Percentiles rank a stretch among this genome's conserved stretches.
These are phyloP conservation scores for Mucor saturninus DNA, from an alignment of 371 early-diverging fungal species.

Conservation along the genomic window DNA sequence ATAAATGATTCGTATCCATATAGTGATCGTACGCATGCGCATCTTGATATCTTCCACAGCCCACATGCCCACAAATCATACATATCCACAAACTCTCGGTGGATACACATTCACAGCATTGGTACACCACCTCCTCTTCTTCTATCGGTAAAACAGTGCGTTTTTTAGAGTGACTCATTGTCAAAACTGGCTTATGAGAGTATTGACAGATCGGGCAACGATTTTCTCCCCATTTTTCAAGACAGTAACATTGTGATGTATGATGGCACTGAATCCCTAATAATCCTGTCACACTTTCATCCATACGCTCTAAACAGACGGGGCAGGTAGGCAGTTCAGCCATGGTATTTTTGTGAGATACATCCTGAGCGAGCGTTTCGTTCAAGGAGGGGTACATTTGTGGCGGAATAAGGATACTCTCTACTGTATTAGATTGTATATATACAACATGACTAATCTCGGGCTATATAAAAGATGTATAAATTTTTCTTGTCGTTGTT, in stretches of 20 bases:
- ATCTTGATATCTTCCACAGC: slow-evolving; percentile 80
- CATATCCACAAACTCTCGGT: slow-evolving; percentile 91
- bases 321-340: slow-evolving; percentile 92
- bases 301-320: slow-evolving; percentile 94
- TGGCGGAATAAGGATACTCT: slow-evolving; percentile 57
- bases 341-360: slow-evolving; percentile 7
- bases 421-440: slow-evolving; percentile 65
- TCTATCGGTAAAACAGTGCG: slow-evolving; percentile 20
- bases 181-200: slow-evolving; percentile 56
- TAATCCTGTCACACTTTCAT: slow-evolving; percentile 83
- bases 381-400: slow-evolving; percentile 65
- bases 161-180: slow-evolving; percentile 5
- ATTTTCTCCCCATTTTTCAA: slow-evolving; percentile 91
- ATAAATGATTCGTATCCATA: slow-evolving; percentile 77
- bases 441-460: slow-evolving; percentile 81
- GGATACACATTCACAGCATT: slow-evolving; percentile 78
- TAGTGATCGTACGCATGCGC: slow-evolving; percentile 92
- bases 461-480: slow-evolving; percentile 42
- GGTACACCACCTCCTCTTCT: slow-evolving; percentile 29
- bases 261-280: slow-evolving; percentile 92
- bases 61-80: slow-evolving; percentile 89
- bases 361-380: slow-evolving; percentile 34
- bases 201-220: slow-evolving; percentile 92
- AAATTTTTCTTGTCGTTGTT: not conserved
- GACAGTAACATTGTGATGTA: slow-evolving; percentile 89